Percentiles rank a stretch among this genome's conserved stretches.
Evolutionary conservation across 257 asterid species (phyloP).

Genomic region (Primulina huaijiensis): DNA sequence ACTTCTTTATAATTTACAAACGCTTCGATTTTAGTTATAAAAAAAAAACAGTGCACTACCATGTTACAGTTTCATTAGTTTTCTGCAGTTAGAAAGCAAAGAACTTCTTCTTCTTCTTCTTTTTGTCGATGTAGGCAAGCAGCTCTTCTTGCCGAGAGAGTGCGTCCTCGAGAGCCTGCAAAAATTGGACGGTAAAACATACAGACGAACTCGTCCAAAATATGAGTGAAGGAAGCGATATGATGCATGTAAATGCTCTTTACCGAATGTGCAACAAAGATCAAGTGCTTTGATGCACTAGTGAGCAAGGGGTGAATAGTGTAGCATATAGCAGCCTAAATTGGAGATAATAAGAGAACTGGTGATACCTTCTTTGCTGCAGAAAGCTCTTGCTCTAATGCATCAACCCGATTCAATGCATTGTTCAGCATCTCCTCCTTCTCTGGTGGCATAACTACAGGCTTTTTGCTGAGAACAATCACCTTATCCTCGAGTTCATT

Average conservation of each 20-base stretch:
- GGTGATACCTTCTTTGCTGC: constrained; percentile 61
- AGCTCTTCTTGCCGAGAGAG: constrained; percentile 60
- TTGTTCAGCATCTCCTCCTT: constrained; percentile 70
- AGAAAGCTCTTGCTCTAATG: constrained; percentile 75
- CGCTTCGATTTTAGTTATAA: constrained; percentile 5
- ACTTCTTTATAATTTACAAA: constrained; percentile 27
- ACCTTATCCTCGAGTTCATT: constrained; percentile 84
- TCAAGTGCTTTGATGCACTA: neutral
- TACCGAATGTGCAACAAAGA: neutral
- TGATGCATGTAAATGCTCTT: neutral
- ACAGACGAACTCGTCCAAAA: neutral
- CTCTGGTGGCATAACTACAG: constrained; percentile 62
- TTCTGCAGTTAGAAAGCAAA: constrained; percentile 45
- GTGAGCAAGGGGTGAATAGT: neutral
- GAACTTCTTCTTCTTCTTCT: constrained; percentile 70
- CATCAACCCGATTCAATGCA: constrained; percentile 63
- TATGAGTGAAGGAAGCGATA: neutral
- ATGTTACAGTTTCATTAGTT: neutral
- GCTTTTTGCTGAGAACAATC: constrained; percentile 44
- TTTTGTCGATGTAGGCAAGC: constrained; percentile 61
- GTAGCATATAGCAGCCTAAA: neutral
- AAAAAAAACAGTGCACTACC: constrained; percentile 25
- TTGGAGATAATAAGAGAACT: neutral
- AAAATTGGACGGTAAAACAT: neutral
- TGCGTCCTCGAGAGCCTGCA: constrained; percentile 70